Percentiles rank a stretch among this genome's conserved stretches.
phyloP scores from a whole-genome alignment of 805 yeast species.

The Lipomyces yamadae region DNA sequence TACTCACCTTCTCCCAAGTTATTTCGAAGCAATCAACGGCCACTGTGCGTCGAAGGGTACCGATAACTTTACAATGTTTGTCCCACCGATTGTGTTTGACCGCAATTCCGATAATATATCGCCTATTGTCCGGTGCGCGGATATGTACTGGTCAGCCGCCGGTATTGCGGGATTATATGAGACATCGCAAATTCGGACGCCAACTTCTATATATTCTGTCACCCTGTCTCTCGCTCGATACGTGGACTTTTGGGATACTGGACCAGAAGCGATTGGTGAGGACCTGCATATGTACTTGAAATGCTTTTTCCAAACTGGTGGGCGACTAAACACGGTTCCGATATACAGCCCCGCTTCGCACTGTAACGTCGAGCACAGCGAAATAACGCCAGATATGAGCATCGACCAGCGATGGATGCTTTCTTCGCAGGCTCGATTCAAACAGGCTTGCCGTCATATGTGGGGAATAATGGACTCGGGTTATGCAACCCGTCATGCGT shows the following conservation, averaged over 20 bases:
- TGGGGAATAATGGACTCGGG: conserved; percentile 40
- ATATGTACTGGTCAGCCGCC: conserved; percentile 38
- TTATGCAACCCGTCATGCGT: conserved; percentile 29
- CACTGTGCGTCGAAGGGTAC: conserved; percentile 11
- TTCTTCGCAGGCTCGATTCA: conserved; percentile 31
- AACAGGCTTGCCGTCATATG: conserved; percentile 39
- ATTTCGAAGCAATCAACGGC: conserved; percentile 22
- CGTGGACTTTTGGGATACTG: conserved; percentile 39
- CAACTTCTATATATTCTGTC: conserved; percentile 37
- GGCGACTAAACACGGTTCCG: conserved; percentile 29
- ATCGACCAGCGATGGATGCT: conserved; percentile 19
- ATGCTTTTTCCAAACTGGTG: conserved; percentile 33
- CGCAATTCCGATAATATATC: conserved; percentile 35
- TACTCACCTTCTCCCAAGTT: conserved; percentile 33
- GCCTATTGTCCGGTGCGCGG: conserved; percentile 38
- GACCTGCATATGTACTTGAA: conserved; percentile 39
- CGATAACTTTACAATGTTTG: conserved; percentile 26
- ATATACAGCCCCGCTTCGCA: conserved; percentile 38
- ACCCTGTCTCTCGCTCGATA: conserved; percentile 31
- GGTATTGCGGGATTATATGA: conserved; percentile 36
- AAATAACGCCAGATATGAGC: background rate
- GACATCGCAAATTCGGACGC: conserved; percentile 32
- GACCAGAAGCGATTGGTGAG: conserved; percentile 38
- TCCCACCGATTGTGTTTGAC: conserved; percentile 38
- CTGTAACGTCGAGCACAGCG: conserved; percentile 35